A percentile compares a stretch with the other conserved stretches of the same genome.
Conservation (phyloP, 2,329 filamentous ascomycete species). For the Epichloe brachyelytri region DNA sequence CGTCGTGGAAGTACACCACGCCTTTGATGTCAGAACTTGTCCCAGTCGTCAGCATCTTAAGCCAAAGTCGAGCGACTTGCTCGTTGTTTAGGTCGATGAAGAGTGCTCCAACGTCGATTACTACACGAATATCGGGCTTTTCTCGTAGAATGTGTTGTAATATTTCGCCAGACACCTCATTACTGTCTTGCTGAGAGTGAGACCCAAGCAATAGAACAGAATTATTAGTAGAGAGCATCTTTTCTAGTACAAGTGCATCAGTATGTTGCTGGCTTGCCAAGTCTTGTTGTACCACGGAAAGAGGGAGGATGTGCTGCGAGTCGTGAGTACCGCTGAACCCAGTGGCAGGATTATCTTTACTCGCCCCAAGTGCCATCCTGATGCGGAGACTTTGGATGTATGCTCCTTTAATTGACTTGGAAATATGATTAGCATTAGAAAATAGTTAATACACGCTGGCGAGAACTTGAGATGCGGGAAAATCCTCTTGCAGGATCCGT, state of each 20-base stretch:
- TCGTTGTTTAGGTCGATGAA: conserved; percentile 32
- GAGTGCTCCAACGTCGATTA: conserved; percentile 59
- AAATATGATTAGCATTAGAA: conserved; percentile 42
- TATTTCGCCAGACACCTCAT: no score
- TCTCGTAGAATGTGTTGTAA: no score
- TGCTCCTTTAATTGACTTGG: conserved; percentile 50
- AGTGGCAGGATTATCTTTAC: conserved; percentile 30
- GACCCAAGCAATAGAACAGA: no score
- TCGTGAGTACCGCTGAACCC: conserved; percentile 66
- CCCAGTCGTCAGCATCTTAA: no score
- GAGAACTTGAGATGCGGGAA: conserved; percentile 38
- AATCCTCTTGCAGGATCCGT: conserved; percentile 27
- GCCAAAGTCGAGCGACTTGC: no score
- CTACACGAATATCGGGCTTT: background rate
- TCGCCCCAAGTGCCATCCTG: conserved; percentile 36
- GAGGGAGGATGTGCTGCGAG: conserved; percentile 42
- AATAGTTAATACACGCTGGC: conserved; percentile 47
- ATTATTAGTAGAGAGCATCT: no score
- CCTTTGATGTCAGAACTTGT: conserved; percentile 6
- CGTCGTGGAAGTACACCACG: conserved; percentile 42
- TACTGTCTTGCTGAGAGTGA: no score
- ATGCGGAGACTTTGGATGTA: conserved; percentile 21
- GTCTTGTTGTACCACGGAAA: conserved; percentile 50
- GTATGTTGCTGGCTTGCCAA: conserved; percentile 20
- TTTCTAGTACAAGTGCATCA: no score